Evolutionary conservation across 192 early-diverging fungal genomes (phyloP).

Genomic region (Lobosporangium transversale): DNA sequence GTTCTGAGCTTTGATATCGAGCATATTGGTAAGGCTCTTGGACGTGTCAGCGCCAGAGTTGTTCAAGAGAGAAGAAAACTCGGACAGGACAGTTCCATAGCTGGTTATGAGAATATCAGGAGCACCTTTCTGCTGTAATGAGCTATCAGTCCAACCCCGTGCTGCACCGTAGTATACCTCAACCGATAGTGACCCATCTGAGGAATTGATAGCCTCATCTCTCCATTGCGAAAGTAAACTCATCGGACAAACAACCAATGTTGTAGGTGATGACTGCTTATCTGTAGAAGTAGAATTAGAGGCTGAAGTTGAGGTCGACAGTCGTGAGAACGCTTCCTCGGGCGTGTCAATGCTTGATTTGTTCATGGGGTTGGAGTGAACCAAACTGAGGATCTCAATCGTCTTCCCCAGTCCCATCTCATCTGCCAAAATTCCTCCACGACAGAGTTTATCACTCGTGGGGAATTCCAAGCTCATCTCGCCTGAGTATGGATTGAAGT

Average conservation of each 20-base stretch:
- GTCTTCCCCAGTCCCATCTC: slow-evolving; percentile 72
- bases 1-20: slow-evolving; percentile 28
- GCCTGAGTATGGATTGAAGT: slow-evolving; percentile 60
- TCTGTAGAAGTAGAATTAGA: too few relatives aligned
- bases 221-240: slow-evolving; percentile 64
- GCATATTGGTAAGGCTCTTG: slow-evolving; percentile 7
- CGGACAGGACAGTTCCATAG: slow-evolving; percentile 60
- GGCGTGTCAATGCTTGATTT: slow-evolving; percentile 9
- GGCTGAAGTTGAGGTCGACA: slow-evolving; percentile 15
- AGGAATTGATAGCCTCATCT: slow-evolving; percentile 59
- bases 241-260: slow-evolving; percentile 65
- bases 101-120: slow-evolving; percentile 63
- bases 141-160: slow-evolving; percentile 23
- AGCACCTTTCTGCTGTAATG: slow-evolving; percentile 11
- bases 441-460: slow-evolving; percentile 52
- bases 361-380: slow-evolving; percentile 56
- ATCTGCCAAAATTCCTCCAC: slow-evolving; percentile 68
- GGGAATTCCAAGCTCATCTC: slow-evolving; percentile 60
- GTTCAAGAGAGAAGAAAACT: slow-evolving; percentile 19
- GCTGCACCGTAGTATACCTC: slow-evolving; percentile 61
- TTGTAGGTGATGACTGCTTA: slow-evolving; percentile 52
- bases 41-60: not conserved
- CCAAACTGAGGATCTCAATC: slow-evolving; percentile 66
- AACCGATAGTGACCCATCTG: slow-evolving; percentile 46
- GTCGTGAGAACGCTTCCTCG: slow-evolving; percentile 21